Evolutionary conservation across 2,329 filamentous ascomycete genomes (phyloP), one percentile per base, ranked within the genome.

Genomic region (Elsinoe australis): DNA sequence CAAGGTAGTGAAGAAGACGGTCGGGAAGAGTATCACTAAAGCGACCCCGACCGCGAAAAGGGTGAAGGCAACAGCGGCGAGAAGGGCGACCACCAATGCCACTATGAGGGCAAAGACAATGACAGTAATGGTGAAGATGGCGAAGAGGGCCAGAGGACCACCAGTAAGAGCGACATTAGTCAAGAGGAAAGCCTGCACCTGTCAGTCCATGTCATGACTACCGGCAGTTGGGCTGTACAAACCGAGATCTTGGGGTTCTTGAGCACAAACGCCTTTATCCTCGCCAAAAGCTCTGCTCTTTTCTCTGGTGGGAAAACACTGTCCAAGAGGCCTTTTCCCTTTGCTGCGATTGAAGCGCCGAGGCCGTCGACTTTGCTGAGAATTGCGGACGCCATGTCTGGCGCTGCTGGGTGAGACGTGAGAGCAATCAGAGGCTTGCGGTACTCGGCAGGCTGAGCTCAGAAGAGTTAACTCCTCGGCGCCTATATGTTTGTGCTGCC

Each of bases 231-330:
- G 35, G 12, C 15, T 17, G 14, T 28, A 63, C 80, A 17, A 70
- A 87, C 84, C 49, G 83, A 80, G 34, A 88, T 68, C 53, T 87
- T 68, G 2, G 87, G 87, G 49, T 83, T 81, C 41, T 74, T 68
- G 4, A 72, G 64, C 12, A 81, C 78, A 58, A 85, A 83, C 4
- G 67, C 61, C 28, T 71, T 68, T 21, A 76, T 64, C 35, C 68
- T 71, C 12, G 74, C 68, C 55, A 80, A 72, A 33, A 77, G 70
- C 49, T 72, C 70, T 53, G 78, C 72, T 42, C 83, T 75, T 51
- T 75, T 75, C 28, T 77, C 68, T 0, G 82, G 80, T 35, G 79
- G 75, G 34, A 87, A 70, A 48, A 79, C 57, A 29, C 63, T 62
- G 56, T 82, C 71, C 24, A 80, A 55, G 2, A 68, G 54, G 41